Conservation (phyloP, 306 rosid genomes). For the Arachis stenosperma region DNA sequence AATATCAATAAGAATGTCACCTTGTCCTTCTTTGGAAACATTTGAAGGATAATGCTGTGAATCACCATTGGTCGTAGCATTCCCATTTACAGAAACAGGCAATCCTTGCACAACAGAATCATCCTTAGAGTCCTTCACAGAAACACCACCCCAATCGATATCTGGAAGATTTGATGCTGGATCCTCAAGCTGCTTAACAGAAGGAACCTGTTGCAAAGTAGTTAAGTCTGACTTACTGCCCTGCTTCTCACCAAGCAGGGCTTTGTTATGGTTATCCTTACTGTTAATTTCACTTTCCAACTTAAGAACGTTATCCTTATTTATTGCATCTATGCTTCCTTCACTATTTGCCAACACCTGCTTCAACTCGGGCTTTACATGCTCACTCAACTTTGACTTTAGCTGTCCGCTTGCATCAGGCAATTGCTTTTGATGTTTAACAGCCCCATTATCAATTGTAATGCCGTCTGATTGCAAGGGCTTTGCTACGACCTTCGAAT, state of each 20-base stretch:
- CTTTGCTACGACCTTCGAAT: conserved; percentile 30
- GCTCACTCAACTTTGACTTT: conserved; percentile 55
- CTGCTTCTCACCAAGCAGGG: conserved; percentile 41
- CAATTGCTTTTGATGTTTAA: conserved; percentile 54
- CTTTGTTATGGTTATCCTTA: conserved; percentile 32
- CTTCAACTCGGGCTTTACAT: conserved; percentile 47
- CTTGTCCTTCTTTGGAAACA: conserved; percentile 57
- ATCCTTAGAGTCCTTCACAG: conserved; percentile 44
- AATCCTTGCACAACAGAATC: conserved; percentile 40
- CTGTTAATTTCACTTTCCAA: conserved; percentile 23
- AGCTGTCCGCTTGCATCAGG: conserved; percentile 54
- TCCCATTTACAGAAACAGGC: conserved; percentile 50
- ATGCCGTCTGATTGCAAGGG: conserved; percentile 43
- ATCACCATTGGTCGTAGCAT: conserved; percentile 38
- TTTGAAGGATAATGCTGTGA: conserved; percentile 47
- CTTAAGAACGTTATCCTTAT: conserved; percentile 22
- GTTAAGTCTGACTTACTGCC: conserved; percentile 35
- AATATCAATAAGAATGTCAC: conserved; percentile 77
- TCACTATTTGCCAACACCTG: conserved; percentile 38
- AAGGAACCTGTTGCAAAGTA: conserved; percentile 43
- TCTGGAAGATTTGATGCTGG: conserved; percentile 55
- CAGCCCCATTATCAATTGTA: conserved; percentile 55
- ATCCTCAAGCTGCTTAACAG: conserved; percentile 53
- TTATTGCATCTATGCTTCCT: conserved; percentile 28
- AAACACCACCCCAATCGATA: conserved; percentile 53